Conservation (phyloP, 768 basidiomycete species). For the Tulasnella sp. region DNA sequence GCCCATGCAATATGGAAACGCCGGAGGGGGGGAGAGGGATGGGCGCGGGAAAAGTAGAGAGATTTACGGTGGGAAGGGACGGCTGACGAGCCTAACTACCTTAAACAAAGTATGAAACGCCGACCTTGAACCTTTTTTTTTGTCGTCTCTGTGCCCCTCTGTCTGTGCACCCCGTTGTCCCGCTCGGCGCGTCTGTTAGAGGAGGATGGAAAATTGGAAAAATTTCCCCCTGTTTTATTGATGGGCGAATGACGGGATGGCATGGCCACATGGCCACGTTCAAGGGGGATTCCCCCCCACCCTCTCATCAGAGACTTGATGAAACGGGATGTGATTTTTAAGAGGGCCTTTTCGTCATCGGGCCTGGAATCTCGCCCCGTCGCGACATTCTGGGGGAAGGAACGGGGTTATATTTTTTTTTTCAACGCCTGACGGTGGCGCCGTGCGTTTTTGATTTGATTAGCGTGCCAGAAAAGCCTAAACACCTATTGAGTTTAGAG, state of each 20-base stretch:
- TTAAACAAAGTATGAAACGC: constrained; percentile 3
- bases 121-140: constrained; percentile 7
- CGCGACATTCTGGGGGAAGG: neutral
- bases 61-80: neutral
- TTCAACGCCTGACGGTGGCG: no score
- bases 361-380: neutral
- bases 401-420: no score
- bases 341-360: neutral
- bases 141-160: neutral
- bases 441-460: neutral
- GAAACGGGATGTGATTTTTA: neutral
- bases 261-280: neutral
- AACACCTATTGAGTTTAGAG: neutral
- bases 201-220: neutral
- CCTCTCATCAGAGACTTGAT: neutral
- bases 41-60: neutral
- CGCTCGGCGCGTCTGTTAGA: neutral
- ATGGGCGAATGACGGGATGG: neutral
- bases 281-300: neutral
- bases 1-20: neutral
- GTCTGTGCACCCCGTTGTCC: neutral
- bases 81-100: constrained; percentile 6
- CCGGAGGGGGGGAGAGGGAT: neutral
- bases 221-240: neutral
- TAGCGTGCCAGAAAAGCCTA: neutral